phyloP scores from a whole-genome alignment of 495 filamentous ascomycete species.

The Neurospora africana region DNA sequence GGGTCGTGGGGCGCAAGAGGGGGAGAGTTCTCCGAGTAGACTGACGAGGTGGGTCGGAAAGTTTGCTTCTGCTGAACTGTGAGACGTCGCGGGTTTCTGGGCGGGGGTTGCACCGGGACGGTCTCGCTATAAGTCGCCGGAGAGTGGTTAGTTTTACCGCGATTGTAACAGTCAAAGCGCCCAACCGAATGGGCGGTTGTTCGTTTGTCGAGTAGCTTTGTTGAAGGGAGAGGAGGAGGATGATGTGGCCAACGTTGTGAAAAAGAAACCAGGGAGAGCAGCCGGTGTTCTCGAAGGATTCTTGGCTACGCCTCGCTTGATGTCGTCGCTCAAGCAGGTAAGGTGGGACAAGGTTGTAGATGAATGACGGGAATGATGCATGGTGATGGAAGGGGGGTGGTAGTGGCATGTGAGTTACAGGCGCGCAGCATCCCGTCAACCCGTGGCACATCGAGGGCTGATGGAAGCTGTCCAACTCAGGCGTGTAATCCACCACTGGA shows the following conservation, averaged over 20 bases:
- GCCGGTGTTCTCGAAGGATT: not conserved
- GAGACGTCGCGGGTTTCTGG: constrained; percentile 23
- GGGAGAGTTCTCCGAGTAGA: constrained; percentile 27
- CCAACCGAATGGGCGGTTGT: not conserved
- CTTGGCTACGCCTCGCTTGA: not conserved
- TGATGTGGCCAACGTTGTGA: not conserved
- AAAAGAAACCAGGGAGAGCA: not conserved
- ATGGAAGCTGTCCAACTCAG: not conserved
- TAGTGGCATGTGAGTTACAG: not conserved
- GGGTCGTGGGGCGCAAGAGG: constrained; percentile 17
- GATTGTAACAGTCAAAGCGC: not conserved
- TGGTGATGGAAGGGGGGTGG: not conserved
- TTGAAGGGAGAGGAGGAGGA: not conserved
- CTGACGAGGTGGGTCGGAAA: constrained; percentile 28
- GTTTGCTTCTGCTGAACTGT: constrained; percentile 19
- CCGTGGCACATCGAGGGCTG: not conserved
- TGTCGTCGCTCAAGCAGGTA: not conserved
- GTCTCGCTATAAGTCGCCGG: constrained; percentile 14
- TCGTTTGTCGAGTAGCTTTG: not conserved
- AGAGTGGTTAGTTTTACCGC: not conserved
- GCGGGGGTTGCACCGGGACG: constrained; percentile 24
- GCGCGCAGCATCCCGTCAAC: not conserved
- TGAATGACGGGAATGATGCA: not conserved
- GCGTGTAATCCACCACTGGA: not conserved
- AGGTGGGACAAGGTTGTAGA: not conserved